A percentile compares a stretch with the other conserved stretches of the same genome.
Conservation (phyloP, 176 grass and related monocot species). For the Zizania latifolia region DNA sequence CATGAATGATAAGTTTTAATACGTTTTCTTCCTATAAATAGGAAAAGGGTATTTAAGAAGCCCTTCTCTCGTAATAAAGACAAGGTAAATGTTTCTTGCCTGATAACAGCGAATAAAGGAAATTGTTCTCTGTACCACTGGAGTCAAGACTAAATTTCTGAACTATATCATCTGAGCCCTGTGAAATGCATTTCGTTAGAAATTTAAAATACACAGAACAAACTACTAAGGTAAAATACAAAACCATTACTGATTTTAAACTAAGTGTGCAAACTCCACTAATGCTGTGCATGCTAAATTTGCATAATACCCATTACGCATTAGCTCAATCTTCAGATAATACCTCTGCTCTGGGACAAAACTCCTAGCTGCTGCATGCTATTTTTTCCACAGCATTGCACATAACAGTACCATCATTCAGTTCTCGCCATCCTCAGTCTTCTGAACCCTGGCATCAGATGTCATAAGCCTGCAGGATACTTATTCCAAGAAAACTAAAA, state of each 20-base stretch:
- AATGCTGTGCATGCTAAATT: neutral
- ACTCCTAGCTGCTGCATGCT: neutral
- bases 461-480: neutral
- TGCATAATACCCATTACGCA: neutral
- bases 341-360: neutral
- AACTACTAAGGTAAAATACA: conserved; percentile 1
- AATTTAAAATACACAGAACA: neutral
- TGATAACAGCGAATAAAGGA: neutral
- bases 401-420: neutral
- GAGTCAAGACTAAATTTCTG: neutral
- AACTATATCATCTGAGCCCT: neutral
- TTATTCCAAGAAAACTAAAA: neutral
- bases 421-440: neutral
- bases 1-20: neutral
- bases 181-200: neutral
- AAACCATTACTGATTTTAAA: neutral
- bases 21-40: neutral
- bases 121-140: neutral
- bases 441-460: neutral
- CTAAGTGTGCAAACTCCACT: neutral
- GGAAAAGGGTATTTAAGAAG: neutral
- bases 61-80: neutral
- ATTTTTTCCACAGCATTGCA: neutral
- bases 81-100: neutral
- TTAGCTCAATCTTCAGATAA: neutral